These are phyloP conservation scores for Isatis tinctoria DNA, from an alignment of 345 rosid species.

Conservation along the genomic window DNA sequence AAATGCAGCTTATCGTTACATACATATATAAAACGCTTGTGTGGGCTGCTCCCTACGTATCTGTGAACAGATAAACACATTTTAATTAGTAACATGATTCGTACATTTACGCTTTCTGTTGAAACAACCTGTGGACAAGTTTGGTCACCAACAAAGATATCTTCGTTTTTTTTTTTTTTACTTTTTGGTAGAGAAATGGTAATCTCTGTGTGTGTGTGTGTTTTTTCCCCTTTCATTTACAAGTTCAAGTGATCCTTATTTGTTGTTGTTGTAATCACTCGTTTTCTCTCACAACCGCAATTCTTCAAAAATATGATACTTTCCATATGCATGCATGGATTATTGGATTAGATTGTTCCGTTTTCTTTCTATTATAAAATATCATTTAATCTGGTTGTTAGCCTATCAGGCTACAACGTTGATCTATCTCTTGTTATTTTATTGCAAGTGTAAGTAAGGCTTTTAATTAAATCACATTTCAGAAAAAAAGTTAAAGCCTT, in stretches of 20 bases:
- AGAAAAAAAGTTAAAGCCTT: neutral
- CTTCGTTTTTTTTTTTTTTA: too few relatives aligned
- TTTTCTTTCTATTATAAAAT: neutral
- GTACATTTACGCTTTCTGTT: neutral
- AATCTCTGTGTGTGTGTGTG: neutral
- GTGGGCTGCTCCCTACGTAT: neutral
- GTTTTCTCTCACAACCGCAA: neutral
- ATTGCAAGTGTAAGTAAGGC: constrained; percentile 2
- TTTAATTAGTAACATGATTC: neutral
- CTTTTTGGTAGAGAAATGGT: neutral
- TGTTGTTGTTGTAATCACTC: neutral
- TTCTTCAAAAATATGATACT: neutral
- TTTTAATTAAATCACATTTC: neutral
- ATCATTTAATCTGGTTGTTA: constrained; percentile 28
- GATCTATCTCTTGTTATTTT: constrained; percentile 3
- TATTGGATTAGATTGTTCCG: constrained; percentile 22
- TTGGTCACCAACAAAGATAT: neutral
- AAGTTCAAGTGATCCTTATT: neutral
- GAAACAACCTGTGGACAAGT: neutral
- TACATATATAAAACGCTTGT: neutral
- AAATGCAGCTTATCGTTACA: neutral
- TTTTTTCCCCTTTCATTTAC: neutral
- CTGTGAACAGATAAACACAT: neutral
- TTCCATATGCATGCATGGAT: constrained; percentile 21
- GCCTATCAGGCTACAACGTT: constrained; percentile 21